Base-by-base conservation (phyloP, 2,329 filamentous ascomycete genomes). In the Neopestalotiopsis sp. region DNA sequence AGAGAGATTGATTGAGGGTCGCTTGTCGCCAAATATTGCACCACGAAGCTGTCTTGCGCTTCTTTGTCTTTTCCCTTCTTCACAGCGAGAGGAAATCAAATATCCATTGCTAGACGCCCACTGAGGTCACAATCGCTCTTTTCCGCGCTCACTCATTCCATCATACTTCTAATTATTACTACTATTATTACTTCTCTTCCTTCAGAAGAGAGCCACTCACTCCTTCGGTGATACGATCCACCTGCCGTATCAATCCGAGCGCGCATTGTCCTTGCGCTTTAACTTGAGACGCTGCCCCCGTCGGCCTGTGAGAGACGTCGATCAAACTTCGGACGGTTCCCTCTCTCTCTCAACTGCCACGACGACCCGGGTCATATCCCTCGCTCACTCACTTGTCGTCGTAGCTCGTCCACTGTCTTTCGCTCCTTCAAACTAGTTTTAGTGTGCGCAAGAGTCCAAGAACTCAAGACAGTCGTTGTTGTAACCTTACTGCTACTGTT, bases 221-320 rank as follows among this genome's bases (percentile, higher is more conserved):
- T 53, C 24, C 24, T 45, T 64, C 13, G 1, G n/a, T n/a, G 28
- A 34, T 34, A 28, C 64, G 53, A 10, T 66, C 45, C 64, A 66
- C 64, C 45, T 58, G 64, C 45, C 64, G 65, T 56, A 49, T 66
- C 42, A 58, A 64, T 49, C 63, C 49, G 63, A 58, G 45, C 17
- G 63, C 63, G 63, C 63, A 66, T 66, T 66, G 63, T 66, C 63
- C 28, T 62, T 40, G 63, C 49, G 63, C 65, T 61, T 67, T 57
- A 45, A 42, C 53, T 53, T 67, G 65, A 67, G 30, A 67, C 65
- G 30, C 53, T 7, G 30, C 65, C 65, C 42, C 42, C 24, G 65
- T 61, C 58, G 38, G n/a, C n/a, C 34, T 59, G 38, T 34, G 53
- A 61, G 65, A 38, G 53, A 53, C 45, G 45, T 30, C 65, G 65